Evolutionary conservation across 805 yeast genomes (phyloP).

Genomic region (Starmerella asiatica): DNA sequence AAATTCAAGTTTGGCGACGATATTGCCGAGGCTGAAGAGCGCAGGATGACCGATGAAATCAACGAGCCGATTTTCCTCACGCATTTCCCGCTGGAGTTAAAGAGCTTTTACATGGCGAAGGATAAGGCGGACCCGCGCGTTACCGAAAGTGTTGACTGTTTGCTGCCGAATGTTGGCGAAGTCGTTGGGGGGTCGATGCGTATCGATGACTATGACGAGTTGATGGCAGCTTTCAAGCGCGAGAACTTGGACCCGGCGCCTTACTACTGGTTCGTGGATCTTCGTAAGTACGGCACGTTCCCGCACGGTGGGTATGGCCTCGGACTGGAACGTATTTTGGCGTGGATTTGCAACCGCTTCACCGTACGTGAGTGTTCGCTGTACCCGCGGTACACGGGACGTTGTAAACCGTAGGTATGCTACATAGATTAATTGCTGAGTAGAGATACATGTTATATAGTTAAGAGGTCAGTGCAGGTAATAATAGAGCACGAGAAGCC

Average conservation of each 20-base stretch:
- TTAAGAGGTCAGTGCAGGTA: too few relatives aligned
- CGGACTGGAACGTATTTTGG: slow-evolving; percentile 95
- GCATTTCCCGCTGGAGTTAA: slow-evolving; percentile 92
- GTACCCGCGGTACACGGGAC: slow-evolving; percentile 95
- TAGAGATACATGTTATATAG: too few relatives aligned
- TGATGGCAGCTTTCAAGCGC: slow-evolving; percentile 81
- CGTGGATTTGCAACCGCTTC: slow-evolving; percentile 95
- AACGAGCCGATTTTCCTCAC: slow-evolving; percentile 85
- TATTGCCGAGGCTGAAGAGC: slow-evolving; percentile 98
- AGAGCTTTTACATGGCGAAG: slow-evolving; percentile 95
- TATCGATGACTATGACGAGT: slow-evolving; percentile 66
- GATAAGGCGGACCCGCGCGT: slow-evolving; percentile 83
- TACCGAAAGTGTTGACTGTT: slow-evolving; percentile 94
- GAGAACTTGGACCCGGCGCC: slow-evolving; percentile 71
- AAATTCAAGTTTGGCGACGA: slow-evolving; percentile 94
- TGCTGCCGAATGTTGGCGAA: slow-evolving; percentile 99
- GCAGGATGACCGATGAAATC: slow-evolving; percentile 93
- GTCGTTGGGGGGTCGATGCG: slow-evolving; percentile 99
- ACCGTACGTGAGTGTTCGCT: slow-evolving; percentile 97
- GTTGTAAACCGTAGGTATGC: slow-evolving; percentile 72
- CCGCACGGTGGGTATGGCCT: slow-evolving; percentile 99
- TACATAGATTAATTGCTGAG: too few relatives aligned
- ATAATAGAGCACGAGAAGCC: too few relatives aligned
- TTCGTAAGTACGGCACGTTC: slow-evolving; percentile 91
- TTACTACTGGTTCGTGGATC: slow-evolving; percentile 94